Base-by-base conservation (phyloP, 306 rosid species). In the Cucurbita ficifolia region DNA sequence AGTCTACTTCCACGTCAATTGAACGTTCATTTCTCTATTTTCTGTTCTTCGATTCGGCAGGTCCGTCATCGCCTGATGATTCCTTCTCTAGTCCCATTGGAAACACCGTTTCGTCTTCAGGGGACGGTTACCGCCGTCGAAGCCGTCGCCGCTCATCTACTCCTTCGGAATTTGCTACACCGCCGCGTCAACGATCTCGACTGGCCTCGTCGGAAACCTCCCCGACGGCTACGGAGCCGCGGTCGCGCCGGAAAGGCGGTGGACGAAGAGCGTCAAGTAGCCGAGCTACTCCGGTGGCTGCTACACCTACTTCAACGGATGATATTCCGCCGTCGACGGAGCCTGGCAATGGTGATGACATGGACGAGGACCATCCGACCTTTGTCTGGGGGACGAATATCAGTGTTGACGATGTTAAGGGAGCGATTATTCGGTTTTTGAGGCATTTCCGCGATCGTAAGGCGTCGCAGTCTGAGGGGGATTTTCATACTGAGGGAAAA, bases 321-420 rank as follows among this genome's bases (percentile, higher is more conserved):
- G 97, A 94, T 56, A 36, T 62, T 1, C 90, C 91, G 0, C 83
- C 80, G 0, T 84, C 98, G 0, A 90, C 98, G 0, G 98, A 94
- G 24, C 97, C 92, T 1, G 97, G 97, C 18, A 97, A 88, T 19
- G 90, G 87, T 45, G 91, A 79, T 24, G 88, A 83, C 79, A 80
- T 82, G 83, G 96, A 94, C 39, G 96, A 94, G 57, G 83, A 84
- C 49, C 88, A 90, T 53, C 99, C 95, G 19, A 91, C 97, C 33
- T 89, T 54, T 21, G 99, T 94, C 0, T 94, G 99, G 99, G 97
- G 99, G 3, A 91, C 99, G 11, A 91, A 86, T 49, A 91, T 94
- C n/a, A 91, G 99, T 78, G 99, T 94, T 0, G 92, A 94, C 35
- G 99, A 94, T 45, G 99, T 94, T 3, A 89, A 91, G 50, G 87